Evolutionary conservation across 805 yeast species (phyloP).

Genomic region (Suhomyces sp.): DNA sequence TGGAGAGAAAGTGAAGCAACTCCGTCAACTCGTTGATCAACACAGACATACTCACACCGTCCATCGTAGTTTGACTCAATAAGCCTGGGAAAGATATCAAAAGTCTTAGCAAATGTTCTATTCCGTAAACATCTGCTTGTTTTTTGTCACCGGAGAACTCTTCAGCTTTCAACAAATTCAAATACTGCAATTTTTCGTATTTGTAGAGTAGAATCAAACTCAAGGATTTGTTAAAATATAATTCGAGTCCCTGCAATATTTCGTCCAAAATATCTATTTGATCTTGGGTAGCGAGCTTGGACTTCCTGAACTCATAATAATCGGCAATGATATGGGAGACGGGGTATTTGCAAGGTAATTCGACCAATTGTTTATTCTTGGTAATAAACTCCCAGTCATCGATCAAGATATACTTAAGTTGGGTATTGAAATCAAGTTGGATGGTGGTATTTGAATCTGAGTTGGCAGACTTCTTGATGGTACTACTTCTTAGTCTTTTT

Average conservation of each 20-base stretch:
- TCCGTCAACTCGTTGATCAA: constrained; percentile 55
- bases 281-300: constrained; percentile 12
- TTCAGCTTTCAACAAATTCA: constrained; percentile 45
- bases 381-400: constrained; percentile 95
- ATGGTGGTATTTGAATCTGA: constrained; percentile 46
- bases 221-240: constrained; percentile 72
- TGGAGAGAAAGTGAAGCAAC: constrained; percentile 52
- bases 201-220: constrained; percentile 71
- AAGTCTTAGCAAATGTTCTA: constrained; percentile 77
- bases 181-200: constrained; percentile 73
- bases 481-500: neutral
- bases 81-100: constrained; percentile 79
- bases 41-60: constrained; percentile 60
- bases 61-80: constrained; percentile 79
- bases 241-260: constrained; percentile 63
- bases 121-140: constrained; percentile 52
- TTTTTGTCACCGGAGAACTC: constrained; percentile 27
- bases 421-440: constrained; percentile 64
- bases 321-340: constrained; percentile 54
- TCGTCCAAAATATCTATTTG: constrained; percentile 50
- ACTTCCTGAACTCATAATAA: constrained; percentile 40
- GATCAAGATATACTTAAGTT: constrained; percentile 68
- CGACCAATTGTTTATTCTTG: constrained; percentile 68
- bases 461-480: constrained; percentile 2
- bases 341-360: constrained; percentile 58